Conservation (phyloP, 257 asterid species). For the Forsythia suspensa region DNA sequence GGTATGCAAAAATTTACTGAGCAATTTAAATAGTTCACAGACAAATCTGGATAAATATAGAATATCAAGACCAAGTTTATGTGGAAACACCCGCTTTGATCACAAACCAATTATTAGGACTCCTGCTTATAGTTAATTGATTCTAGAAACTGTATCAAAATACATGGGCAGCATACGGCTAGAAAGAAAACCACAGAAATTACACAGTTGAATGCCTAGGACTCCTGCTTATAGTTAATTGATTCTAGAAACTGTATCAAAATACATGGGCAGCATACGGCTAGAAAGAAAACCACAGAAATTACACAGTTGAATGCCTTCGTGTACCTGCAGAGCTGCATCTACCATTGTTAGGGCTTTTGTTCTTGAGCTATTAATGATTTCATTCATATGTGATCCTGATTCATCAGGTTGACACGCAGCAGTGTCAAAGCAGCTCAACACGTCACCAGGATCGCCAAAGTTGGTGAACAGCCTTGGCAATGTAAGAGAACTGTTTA, state of each 20-base stretch:
- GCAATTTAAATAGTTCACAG: too few species aligned
- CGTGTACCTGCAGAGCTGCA: constrained; percentile 81
- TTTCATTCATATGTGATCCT: constrained; percentile 66
- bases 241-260: background rate
- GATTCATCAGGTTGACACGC: constrained; percentile 52
- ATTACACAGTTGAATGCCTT: background rate
- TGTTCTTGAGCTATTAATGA: constrained; percentile 68
- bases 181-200: too few species aligned
- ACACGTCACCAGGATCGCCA: constrained; percentile 38
- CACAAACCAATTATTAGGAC: too few species aligned
- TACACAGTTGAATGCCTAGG: background rate
- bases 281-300: too few species aligned
- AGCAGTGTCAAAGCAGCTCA: constrained; percentile 43
- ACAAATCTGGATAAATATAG: too few species aligned
- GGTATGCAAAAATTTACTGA: too few species aligned
- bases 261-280: background rate
- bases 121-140: constrained; percentile 20
- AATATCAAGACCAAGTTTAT: too few species aligned
- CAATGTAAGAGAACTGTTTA: constrained; percentile 44
- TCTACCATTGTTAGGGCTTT: constrained; percentile 84
- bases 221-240: constrained; percentile 27
- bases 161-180: background rate
- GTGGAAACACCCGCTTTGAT: too few species aligned
- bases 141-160: background rate
- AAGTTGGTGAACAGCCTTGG: constrained; percentile 39